phyloP scores from a whole-genome alignment of 805 yeast species.

The Metschnikowia borealis region DNA sequence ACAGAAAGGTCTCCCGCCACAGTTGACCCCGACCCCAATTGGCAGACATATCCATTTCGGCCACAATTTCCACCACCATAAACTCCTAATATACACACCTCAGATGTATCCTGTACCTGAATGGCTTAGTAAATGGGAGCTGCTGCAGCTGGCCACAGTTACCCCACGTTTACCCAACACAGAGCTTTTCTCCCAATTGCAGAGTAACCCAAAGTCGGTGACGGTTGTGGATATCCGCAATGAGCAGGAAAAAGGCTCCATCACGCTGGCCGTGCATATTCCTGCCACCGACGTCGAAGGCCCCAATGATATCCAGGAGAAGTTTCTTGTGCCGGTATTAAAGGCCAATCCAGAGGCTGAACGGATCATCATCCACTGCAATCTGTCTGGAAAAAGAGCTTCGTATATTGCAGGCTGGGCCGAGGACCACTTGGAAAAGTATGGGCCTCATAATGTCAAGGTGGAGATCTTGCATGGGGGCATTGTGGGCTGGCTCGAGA shows the following conservation, averaged over 20 bases:
- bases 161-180: constrained; percentile 13
- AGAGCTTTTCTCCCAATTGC: constrained; percentile 15
- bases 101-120: constrained; percentile 12
- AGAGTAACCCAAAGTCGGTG: constrained; percentile 9
- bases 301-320: constrained; percentile 10
- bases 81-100: not conserved
- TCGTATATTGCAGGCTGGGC: constrained; percentile 22
- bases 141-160: constrained; percentile 8
- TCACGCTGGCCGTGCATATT: constrained; percentile 17
- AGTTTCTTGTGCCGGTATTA: constrained; percentile 14
- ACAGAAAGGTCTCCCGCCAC: not conserved
- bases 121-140: constrained; percentile 13
- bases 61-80: not conserved
- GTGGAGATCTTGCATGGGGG: constrained; percentile 23
- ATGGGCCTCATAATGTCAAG: constrained; percentile 13
- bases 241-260: constrained; percentile 15
- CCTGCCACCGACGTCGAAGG: constrained; percentile 21
- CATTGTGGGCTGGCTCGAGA: constrained; percentile 22
- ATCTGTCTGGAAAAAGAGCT: constrained; percentile 21
- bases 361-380: constrained; percentile 20
- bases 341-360: constrained; percentile 11
- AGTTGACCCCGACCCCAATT: not conserved
- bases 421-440: constrained; percentile 15
- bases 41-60: not conserved
- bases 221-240: constrained; percentile 20